These are phyloP conservation scores for Theileria orientalis DNA, from an alignment of 169 alveolate genomes.

Conservation along the genomic window DNA sequence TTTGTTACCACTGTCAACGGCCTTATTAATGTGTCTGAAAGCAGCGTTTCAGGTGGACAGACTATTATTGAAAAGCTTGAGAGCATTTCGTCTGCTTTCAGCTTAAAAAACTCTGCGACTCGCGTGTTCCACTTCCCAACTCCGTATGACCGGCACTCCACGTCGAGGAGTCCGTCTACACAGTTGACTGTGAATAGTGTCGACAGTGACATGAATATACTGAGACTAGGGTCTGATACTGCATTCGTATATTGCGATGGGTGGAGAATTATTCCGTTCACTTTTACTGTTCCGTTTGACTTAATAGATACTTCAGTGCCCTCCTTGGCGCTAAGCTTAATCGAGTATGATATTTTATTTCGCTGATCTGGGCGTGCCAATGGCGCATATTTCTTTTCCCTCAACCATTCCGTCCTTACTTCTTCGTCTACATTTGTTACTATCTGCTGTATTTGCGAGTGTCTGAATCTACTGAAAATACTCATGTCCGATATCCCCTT, in stretches of 20 bases:
- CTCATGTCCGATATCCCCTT: slow-evolving; percentile 17
- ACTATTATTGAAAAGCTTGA: too few species aligned
- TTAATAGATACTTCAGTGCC: background rate
- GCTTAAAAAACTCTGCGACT: background rate
- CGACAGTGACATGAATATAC: slow-evolving; percentile 17
- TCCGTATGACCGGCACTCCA: background rate
- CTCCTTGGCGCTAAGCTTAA: background rate
- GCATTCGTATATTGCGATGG: slow-evolving; percentile 21
- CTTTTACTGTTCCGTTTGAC: slow-evolving; percentile 47
- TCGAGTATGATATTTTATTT: background rate
- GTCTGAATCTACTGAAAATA: slow-evolving; percentile 2
- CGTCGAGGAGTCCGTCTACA: slow-evolving; percentile 45
- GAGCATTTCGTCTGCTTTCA: too few species aligned
- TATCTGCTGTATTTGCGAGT: background rate
- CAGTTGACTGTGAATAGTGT: slow-evolving; percentile 25
- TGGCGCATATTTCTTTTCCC: background rate
- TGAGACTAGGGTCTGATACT: background rate
- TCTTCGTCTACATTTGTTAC: too few species aligned
- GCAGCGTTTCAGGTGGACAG: too few species aligned
- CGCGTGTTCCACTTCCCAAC: background rate
- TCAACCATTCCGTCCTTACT: background rate
- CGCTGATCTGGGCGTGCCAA: too few species aligned
- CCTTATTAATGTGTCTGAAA: too few species aligned
- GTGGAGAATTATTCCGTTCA: slow-evolving; percentile 48
- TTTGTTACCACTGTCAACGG: too few species aligned